Base-by-base conservation (phyloP, 805 yeast genomes). In the Wickerhamiella sergipiensis region DNA sequence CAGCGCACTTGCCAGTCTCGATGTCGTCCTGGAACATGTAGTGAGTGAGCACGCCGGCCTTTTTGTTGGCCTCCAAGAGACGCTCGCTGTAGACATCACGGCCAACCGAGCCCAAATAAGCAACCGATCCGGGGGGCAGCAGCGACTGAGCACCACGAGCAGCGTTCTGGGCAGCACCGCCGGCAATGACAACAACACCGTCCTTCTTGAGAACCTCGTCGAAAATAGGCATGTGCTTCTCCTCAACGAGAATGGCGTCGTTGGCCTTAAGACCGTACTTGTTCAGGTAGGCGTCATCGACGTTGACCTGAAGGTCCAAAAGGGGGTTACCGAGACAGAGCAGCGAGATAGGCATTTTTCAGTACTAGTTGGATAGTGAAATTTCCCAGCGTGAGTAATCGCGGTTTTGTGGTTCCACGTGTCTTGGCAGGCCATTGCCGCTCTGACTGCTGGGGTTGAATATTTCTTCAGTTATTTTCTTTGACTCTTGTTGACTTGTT, bases 151-250 rank as follows among this genome's bases (percentile, higher is more conserved):
- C 97, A 65, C 95, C 99, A 72, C 99, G 81, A 52, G 97, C 97
- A 57, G 97, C 80, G 75, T 92, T 92, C 74, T 92, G 99, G 54
- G 97, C 98, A 62, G 99, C 99, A 67, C 99, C 99, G 61, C 99
- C 99, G 55, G 99, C 98, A 59, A 90, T 79, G 55, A 80, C 70
- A 61, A 79, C 77, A 55, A 86, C 80, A 53, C 75, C 77, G 38
- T 75, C 72, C 65, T 71, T 71, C 38, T 73, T 67, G 50, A 87
- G 71, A 58, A 85, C 77, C 68, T 92, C 97, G 53, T 78, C 82
- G 69, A 74, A 92, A 65, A 92, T 85, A 50, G 90, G 85, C 79
- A 80, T 70, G 72, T 87, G 96, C 67, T 81, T 76, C 57, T 80
- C 88, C 60, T 85, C 94, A 38, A 79, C 78, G 57, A 92, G 78